phyloP scores from a whole-genome alignment of 192 early-diverging fungal genomes.

The Backusella macrospora region DNA sequence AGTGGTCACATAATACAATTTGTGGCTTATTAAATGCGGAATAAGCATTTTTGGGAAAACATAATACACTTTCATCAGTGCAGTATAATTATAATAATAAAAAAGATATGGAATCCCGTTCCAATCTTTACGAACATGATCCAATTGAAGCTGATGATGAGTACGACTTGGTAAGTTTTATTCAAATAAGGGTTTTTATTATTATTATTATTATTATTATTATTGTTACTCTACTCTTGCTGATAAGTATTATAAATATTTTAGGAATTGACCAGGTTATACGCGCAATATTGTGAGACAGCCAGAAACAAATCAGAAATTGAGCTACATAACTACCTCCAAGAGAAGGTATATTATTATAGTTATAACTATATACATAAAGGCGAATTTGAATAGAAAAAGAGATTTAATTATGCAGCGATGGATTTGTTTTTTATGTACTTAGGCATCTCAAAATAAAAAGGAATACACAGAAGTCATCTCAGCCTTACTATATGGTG shows the following conservation, averaged over 20 bases:
- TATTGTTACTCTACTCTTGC: not conserved
- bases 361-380: not conserved
- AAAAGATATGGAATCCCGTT: constrained; percentile 10
- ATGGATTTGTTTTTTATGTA: not conserved
- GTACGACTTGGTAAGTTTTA: not conserved
- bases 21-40: not conserved
- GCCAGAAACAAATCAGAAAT: constrained; percentile 44
- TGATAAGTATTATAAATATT: not conserved
- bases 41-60: not conserved
- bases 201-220: too few relatives aligned
- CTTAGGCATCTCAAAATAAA: constrained; percentile 27
- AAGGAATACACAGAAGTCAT: constrained; percentile 37
- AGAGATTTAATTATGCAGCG: not conserved
- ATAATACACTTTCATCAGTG: not conserved
- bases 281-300: constrained; percentile 20
- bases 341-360: constrained; percentile 49
- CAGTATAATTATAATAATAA: constrained; percentile 4
- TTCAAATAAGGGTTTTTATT: not conserved
- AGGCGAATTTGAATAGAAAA: not conserved
- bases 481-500: constrained; percentile 63
- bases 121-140: constrained; percentile 5
- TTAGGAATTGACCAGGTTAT: constrained; percentile 31
- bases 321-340: constrained; percentile 65
- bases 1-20: too few relatives aligned
- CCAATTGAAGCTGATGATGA: not conserved